Evolutionary conservation across 108 stramenopile species (phyloP).

Genomic region (Cyclotella baltica): DNA sequence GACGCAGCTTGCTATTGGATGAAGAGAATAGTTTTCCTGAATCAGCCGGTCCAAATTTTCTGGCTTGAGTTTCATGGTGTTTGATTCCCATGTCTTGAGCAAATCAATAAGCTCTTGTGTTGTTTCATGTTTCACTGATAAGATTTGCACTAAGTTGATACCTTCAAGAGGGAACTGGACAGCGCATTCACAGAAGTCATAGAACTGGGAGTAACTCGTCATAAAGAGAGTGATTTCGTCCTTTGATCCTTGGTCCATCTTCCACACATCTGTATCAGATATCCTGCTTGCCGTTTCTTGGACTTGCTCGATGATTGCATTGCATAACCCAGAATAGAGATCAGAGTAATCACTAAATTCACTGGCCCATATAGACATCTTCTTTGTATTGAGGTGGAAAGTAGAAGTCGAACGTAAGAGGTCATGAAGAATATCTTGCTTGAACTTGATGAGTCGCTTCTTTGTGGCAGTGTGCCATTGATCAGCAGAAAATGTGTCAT

Average conservation of each 20-base stretch:
- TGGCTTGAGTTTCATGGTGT: constrained; percentile 10
- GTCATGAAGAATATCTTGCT: constrained; percentile 40
- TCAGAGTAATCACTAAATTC: constrained; percentile 29
- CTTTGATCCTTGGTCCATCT: constrained; percentile 8
- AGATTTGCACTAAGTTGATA: neutral
- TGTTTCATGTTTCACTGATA: constrained; percentile 4
- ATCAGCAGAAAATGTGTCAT: constrained; percentile 12
- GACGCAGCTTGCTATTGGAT: constrained; percentile 8
- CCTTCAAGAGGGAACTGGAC: constrained; percentile 9
- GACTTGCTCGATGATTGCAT: neutral
- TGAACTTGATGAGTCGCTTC: constrained; percentile 4
- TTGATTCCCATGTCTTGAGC: constrained; percentile 12
- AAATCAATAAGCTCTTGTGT: neutral
- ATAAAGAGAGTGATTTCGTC: constrained; percentile 23
- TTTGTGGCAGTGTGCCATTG: neutral
- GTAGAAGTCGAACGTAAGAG: neutral
- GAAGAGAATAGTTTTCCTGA: constrained; percentile 20
- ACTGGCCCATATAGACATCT: constrained; percentile 25
- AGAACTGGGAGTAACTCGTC: neutral
- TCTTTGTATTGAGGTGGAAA: constrained; percentile 19
- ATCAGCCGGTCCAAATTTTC: neutral
- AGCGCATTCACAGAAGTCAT: constrained; percentile 25
- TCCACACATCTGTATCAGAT: constrained; percentile 19
- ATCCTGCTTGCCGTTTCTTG: constrained; percentile 5
- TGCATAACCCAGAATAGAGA: constrained; percentile 11